phyloP scores from a whole-genome alignment of 1,284 basidiomycete genomes.

The Kwoniella shivajii region DNA sequence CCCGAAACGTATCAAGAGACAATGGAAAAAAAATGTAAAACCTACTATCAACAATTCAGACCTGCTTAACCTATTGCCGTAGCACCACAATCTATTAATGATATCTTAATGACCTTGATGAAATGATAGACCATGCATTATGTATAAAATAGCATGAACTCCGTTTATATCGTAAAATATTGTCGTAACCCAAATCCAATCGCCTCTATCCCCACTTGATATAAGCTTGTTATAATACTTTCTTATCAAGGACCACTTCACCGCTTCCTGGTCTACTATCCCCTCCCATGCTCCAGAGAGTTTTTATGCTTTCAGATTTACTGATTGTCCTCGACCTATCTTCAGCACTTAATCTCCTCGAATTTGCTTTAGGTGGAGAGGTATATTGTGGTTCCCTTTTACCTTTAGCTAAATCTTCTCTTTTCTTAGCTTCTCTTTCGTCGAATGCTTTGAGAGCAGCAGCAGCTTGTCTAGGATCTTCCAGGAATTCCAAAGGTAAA shows the following conservation, averaged over 20 bases:
- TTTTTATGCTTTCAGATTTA: constrained; percentile 32
- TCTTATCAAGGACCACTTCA: constrained; percentile 16
- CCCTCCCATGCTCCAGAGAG: constrained; percentile 31
- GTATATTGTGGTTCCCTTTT: constrained; percentile 33
- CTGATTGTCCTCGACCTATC: constrained; percentile 16
- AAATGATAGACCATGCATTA: neutral
- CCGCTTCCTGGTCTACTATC: constrained; percentile 24
- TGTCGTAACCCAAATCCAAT: too few relatives aligned
- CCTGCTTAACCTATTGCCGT: constrained; percentile 21
- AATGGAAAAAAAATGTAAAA: constrained; percentile 75
- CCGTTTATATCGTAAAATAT: neutral
- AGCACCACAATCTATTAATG: neutral
- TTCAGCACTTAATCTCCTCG: constrained; percentile 6
- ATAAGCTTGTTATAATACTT: neutral
- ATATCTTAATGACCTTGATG: neutral
- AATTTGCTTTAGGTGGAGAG: constrained; percentile 25
- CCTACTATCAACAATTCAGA: constrained; percentile 70
- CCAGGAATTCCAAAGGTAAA: constrained; percentile 1
- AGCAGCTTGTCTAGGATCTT: constrained; percentile 5
- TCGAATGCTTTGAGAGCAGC: constrained; percentile 41
- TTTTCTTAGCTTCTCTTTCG: constrained; percentile 33
- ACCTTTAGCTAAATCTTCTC: constrained; percentile 32
- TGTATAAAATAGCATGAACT: neutral
- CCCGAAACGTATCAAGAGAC: constrained; percentile 87
- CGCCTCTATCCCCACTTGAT: neutral